These are phyloP conservation scores for Suhomyces faveliae DNA, from an alignment of 805 yeast species.

Conservation along the genomic window DNA sequence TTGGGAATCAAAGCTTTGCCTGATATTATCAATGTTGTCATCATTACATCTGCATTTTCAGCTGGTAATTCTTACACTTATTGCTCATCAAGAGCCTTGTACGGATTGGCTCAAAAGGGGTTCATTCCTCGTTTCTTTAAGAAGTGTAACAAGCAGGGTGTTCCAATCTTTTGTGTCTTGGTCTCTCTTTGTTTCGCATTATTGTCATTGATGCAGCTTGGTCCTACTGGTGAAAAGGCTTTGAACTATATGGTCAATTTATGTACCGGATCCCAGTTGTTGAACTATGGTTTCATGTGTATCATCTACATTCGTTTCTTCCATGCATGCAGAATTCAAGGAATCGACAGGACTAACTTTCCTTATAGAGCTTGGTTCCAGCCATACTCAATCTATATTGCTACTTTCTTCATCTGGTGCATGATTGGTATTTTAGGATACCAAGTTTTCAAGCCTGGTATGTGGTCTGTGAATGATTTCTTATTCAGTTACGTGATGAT, in stretches of 20 bases:
- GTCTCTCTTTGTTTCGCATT: conserved; percentile 53
- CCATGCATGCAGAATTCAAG: conserved; percentile 41
- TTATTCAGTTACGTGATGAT: conserved; percentile 72
- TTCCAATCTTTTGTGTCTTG: conserved; percentile 46
- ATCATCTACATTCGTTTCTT: conserved; percentile 43
- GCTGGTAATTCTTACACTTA: conserved; percentile 50
- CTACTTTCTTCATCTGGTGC: conserved; percentile 33
- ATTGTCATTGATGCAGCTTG: conserved; percentile 61
- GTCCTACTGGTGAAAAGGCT: conserved; percentile 33
- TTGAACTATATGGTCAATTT: conserved; percentile 47
- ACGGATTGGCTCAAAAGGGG: conserved; percentile 47
- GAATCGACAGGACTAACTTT: conserved; percentile 35
- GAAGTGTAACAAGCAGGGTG: conserved; percentile 46
- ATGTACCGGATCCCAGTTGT: conserved; percentile 47
- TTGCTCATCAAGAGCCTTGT: conserved; percentile 47
- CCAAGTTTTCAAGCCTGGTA: conserved; percentile 63
- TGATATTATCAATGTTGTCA: conserved; percentile 43
- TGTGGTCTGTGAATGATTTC: conserved; percentile 62
- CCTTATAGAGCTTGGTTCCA: conserved; percentile 45
- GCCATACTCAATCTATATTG: conserved; percentile 36
- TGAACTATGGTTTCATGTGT: conserved; percentile 47
- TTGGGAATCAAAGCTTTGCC: conserved; percentile 43
- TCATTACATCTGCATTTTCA: conserved; percentile 45
- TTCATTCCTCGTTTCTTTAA: conserved; percentile 45
- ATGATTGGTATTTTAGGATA: conserved; percentile 65